Evolutionary conservation across 164 flowering plant genomes (phyloP).

Genomic region (Macadamia tetraphylla): DNA sequence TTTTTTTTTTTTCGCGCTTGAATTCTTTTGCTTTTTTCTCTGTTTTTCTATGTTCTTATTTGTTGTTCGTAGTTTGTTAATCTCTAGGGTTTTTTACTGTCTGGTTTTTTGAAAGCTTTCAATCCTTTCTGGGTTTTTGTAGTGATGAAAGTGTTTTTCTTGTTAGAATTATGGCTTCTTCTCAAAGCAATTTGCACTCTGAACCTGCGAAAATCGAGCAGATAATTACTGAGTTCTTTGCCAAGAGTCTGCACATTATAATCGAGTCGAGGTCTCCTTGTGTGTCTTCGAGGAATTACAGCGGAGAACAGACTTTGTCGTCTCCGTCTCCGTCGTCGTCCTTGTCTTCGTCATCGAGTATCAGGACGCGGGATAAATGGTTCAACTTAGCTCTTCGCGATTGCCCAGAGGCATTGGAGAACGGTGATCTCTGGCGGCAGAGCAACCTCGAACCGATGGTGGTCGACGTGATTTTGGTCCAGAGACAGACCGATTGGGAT

Average conservation of each 20-base stretch:
- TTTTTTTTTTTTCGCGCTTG: neutral
- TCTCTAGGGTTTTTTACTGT: neutral
- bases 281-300: conserved; percentile 65
- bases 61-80: neutral
- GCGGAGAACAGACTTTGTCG: conserved; percentile 58
- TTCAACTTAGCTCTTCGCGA: conserved; percentile 82
- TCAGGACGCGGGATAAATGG: conserved; percentile 84
- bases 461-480: conserved; percentile 68
- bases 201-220: conserved; percentile 77
- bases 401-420: conserved; percentile 76
- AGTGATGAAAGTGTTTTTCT: neutral
- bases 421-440: conserved; percentile 72
- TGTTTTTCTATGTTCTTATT: neutral
- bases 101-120: neutral
- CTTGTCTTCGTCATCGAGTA: conserved; percentile 66
- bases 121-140: neutral
- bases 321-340: conserved; percentile 81
- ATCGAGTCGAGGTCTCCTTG: conserved; percentile 68
- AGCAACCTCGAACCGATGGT: conserved; percentile 69
- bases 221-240: conserved; percentile 67
- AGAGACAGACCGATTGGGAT: conserved; percentile 37
- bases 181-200: conserved; percentile 37
- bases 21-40: neutral
- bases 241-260: conserved; percentile 77
- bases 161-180: conserved; percentile 28